Evolutionary conservation across 495 filamentous ascomycete species (phyloP).

Genomic region (Xylaria intraflava): DNA sequence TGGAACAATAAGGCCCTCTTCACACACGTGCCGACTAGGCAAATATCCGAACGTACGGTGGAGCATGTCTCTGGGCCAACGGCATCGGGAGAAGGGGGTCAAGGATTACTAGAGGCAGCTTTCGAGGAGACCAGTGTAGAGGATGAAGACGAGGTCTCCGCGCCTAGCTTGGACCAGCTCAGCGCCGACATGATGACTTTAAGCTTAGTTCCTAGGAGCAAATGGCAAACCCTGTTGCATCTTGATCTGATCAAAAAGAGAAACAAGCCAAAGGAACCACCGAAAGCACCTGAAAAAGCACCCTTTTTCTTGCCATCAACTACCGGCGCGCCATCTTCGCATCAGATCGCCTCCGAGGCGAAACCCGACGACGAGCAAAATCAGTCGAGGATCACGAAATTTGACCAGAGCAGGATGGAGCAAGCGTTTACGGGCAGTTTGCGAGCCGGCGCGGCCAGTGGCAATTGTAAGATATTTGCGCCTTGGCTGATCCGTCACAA

Average conservation of each 20-base stretch:
- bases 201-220: conserved; percentile 76
- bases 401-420: conserved; percentile 33
- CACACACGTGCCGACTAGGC: conserved; percentile 73
- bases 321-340: conserved; percentile 30
- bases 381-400: conserved; percentile 33
- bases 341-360: conserved; percentile 14
- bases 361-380: conserved; percentile 12
- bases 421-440: conserved; percentile 59
- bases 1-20: conserved; percentile 94
- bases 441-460: conserved; percentile 35
- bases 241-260: conserved; percentile 84
- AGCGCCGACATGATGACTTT: conserved; percentile 75
- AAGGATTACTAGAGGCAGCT: conserved; percentile 58
- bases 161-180: conserved; percentile 64
- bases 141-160: conserved; percentile 39
- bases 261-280: conserved; percentile 88
- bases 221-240: conserved; percentile 90
- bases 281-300: conserved; percentile 86
- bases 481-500: neutral
- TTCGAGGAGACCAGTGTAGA: conserved; percentile 45
- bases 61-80: conserved; percentile 56
- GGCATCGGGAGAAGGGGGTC: conserved; percentile 75
- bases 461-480: conserved; percentile 42
- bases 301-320: conserved; percentile 91
- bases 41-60: conserved; percentile 70